Percentiles rank a stretch among this genome's conserved stretches.
These are phyloP conservation scores for Penicillium sp. DNA, from an alignment of 2,329 filamentous ascomycete species.

Conservation along the genomic window DNA sequence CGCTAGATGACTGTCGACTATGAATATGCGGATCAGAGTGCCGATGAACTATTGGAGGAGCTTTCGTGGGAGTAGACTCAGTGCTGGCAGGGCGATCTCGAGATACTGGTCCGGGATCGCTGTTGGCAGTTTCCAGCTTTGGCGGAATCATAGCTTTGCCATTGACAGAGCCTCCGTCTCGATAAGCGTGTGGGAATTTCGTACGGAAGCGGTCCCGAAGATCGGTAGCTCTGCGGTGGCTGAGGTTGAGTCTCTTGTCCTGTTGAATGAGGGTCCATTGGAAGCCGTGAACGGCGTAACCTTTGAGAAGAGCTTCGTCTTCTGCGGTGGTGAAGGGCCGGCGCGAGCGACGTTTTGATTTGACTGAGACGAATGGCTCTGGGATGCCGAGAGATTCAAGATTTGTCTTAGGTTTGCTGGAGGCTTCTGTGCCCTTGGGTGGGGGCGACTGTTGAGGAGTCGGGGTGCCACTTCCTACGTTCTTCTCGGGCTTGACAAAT, in stretches of 20 bases:
- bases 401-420: conserved; percentile 33
- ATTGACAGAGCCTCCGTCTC: conserved; percentile 43
- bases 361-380: conserved; percentile 48
- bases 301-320: conserved; percentile 59
- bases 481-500: conserved; percentile 16
- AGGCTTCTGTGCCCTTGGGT: conserved; percentile 26
- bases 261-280: conserved; percentile 62
- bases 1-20: conserved; percentile 16
- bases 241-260: conserved; percentile 54
- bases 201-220: conserved; percentile 63
- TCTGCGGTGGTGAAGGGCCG: conserved; percentile 58
- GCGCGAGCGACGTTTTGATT: conserved; percentile 54
- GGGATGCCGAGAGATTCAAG: conserved; percentile 49
- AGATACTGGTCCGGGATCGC: not conserved
- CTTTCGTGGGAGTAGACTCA: conserved; percentile 14
- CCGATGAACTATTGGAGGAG: conserved; percentile 6
- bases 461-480: conserved; percentile 7
- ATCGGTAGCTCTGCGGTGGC: conserved; percentile 57
- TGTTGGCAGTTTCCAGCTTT: conserved; percentile 1
- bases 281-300: conserved; percentile 60
- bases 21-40: conserved; percentile 13
- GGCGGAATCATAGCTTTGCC: conserved; percentile 27
- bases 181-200: conserved; percentile 59
- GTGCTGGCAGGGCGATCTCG: conserved; percentile 9
- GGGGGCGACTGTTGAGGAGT: conserved; percentile 16